These are phyloP conservation scores for Rhinocladiella similis DNA, from an alignment of 2,329 filamentous ascomycete species.

Conservation along the genomic window DNA sequence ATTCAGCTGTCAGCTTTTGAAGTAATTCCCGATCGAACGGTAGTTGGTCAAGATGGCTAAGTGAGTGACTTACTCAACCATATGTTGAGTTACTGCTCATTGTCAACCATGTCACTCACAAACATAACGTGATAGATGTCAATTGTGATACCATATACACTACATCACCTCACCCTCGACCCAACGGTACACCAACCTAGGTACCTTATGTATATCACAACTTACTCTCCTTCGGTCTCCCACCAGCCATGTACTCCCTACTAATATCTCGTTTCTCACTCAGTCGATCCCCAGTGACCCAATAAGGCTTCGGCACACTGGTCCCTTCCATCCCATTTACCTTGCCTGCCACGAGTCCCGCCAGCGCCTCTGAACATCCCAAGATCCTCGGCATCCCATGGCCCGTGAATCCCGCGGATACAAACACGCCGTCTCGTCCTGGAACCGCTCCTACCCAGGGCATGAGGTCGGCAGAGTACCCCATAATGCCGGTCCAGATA, in stretches of 20 bases:
- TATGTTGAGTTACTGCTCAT: no score
- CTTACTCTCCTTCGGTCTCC: conserved; percentile 9
- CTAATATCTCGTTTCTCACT: conserved; percentile 15
- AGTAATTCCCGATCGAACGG: no score
- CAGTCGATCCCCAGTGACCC: conserved; percentile 34
- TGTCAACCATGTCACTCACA: no score
- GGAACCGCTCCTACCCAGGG: conserved; percentile 56
- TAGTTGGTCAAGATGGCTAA: no score
- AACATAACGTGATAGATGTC: no score
- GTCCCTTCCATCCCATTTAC: conserved; percentile 30
- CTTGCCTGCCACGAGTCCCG: conserved; percentile 28
- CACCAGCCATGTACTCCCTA: conserved; percentile 21
- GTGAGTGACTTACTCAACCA: no score
- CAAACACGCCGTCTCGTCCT: conserved; percentile 50
- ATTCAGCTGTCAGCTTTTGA: no score
- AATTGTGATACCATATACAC: no score
- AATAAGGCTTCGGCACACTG: conserved; percentile 36
- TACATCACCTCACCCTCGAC: no score
- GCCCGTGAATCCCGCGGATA: conserved; percentile 63
- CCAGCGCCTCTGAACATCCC: conserved; percentile 58
- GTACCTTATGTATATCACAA: no score
- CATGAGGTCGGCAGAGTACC: conserved; percentile 50
- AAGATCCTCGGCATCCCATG: conserved; percentile 66
- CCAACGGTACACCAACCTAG: no score
- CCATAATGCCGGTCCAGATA: conserved; percentile 54